These are phyloP conservation scores for Achaetomium macrosporum DNA, from an alignment of 2,329 filamentous ascomycete genomes.

Conservation along the genomic window DNA sequence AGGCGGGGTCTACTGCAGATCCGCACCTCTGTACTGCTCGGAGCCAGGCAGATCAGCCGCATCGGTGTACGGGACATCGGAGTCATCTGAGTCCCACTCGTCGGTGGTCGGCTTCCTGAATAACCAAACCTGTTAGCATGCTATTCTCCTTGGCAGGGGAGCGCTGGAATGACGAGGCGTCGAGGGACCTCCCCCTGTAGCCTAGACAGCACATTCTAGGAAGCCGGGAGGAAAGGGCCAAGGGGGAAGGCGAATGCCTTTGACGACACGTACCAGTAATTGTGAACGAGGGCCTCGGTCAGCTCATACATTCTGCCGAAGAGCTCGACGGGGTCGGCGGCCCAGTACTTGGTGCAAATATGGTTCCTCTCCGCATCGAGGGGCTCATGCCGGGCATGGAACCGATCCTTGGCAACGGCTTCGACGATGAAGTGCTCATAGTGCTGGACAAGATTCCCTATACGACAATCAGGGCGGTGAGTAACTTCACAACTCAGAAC, in stretches of 20 bases:
- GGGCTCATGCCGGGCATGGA: background rate
- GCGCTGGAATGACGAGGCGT: too few species aligned
- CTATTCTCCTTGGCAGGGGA: too few species aligned
- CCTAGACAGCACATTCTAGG: too few species aligned
- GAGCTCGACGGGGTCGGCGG: background rate
- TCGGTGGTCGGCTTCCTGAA: slow-evolving; percentile 3
- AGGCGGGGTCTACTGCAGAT: too few species aligned
- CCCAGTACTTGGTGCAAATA: background rate
- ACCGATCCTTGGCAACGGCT: background rate
- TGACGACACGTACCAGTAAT: slow-evolving; percentile 3
- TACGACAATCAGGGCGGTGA: too few species aligned
- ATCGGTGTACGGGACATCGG: slow-evolving; percentile 7
- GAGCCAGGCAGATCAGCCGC: background rate
- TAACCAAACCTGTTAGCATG: background rate
- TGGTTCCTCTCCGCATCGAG: background rate
- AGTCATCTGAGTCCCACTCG: slow-evolving; percentile 11
- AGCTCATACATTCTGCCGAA: slow-evolving; percentile 11
- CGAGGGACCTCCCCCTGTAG: background rate
- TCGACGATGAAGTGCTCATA: slow-evolving; percentile 9
- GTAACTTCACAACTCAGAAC: background rate
- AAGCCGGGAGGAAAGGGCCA: too few species aligned
- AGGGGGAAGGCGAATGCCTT: background rate
- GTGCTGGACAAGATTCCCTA: background rate
- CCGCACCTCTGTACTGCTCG: too few species aligned
- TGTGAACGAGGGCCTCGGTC: slow-evolving; percentile 9